These are phyloP conservation scores for Pseudocercospora macadamiae DNA, from an alignment of 2,329 filamentous ascomycete genomes.

Conservation along the genomic window DNA sequence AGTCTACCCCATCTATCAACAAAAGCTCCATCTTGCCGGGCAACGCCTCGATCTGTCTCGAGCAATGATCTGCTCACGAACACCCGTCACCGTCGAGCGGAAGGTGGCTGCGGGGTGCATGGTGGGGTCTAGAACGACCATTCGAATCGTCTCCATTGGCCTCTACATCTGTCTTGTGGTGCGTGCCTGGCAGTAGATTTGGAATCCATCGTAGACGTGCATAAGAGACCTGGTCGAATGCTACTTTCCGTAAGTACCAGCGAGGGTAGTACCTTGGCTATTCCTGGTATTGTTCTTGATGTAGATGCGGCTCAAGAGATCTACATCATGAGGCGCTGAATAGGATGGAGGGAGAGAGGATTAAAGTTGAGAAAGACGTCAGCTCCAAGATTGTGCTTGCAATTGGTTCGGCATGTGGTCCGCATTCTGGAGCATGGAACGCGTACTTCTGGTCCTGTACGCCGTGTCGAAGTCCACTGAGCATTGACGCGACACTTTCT, in stretches of 20 bases:
- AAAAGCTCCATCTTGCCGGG: conserved; percentile 29
- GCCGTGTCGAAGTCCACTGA: too few species aligned
- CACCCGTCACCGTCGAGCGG: conserved; percentile 3
- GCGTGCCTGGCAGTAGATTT: conserved; percentile 19
- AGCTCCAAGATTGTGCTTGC: neutral
- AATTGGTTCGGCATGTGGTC: neutral
- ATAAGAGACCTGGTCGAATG: conserved; percentile 1
- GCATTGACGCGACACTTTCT: too few species aligned
- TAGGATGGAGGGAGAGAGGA: neutral
- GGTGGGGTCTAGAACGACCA: conserved; percentile 21
- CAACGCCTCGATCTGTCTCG: conserved; percentile 19
- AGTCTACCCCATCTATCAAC: conserved; percentile 17
- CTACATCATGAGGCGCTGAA: neutral
- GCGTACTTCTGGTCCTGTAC: neutral
- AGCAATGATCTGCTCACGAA: conserved; percentile 16
- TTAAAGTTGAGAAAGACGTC: neutral
- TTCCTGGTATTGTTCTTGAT: neutral
- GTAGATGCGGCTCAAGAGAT: neutral
- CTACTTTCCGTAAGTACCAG: conserved; percentile 13
- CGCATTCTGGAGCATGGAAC: neutral
- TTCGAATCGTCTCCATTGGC: conserved; percentile 9
- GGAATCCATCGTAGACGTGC: conserved; percentile 20
- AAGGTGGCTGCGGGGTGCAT: conserved; percentile 26
- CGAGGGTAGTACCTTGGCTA: conserved; percentile 13
- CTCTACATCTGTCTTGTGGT: neutral